Conservation (phyloP, 2,329 filamentous ascomycete species). For the Fusarium praegraminearum region DNA sequence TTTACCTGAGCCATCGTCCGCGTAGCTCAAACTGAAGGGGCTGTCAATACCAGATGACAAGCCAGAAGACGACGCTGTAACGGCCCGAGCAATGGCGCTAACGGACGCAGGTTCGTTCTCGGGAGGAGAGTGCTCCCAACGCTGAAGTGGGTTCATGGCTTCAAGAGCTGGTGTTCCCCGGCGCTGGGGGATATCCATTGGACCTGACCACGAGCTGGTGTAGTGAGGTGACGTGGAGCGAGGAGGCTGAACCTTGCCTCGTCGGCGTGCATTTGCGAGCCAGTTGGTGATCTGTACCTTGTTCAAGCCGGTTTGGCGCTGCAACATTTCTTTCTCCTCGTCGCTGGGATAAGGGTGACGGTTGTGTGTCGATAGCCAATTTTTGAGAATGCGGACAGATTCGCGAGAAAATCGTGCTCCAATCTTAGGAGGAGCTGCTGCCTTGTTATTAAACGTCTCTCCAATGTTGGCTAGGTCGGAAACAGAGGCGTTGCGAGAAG, state of each 20-base stretch:
- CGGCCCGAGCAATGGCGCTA: slow-evolving; percentile 68
- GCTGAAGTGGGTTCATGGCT: slow-evolving; percentile 67
- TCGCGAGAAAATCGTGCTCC: slow-evolving; percentile 83
- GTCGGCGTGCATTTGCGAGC: slow-evolving; percentile 88
- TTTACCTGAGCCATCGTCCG: slow-evolving; percentile 70
- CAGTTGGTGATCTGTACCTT: slow-evolving; percentile 90
- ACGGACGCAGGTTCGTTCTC: slow-evolving; percentile 71
- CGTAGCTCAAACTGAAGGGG: slow-evolving; percentile 67
- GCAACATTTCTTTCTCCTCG: slow-evolving; percentile 84
- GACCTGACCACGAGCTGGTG: slow-evolving; percentile 67
- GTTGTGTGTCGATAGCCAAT: slow-evolving; percentile 84
- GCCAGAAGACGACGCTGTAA: slow-evolving; percentile 65
- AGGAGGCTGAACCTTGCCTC: slow-evolving; percentile 79
- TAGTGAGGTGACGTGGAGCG: slow-evolving; percentile 77
- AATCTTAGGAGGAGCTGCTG: slow-evolving; percentile 66
- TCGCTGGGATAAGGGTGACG: slow-evolving; percentile 90
- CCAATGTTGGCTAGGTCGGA: slow-evolving; percentile 48
- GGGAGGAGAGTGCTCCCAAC: slow-evolving; percentile 70
- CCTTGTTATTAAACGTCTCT: slow-evolving; percentile 47
- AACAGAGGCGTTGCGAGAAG: slow-evolving; percentile 46
- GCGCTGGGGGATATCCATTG: slow-evolving; percentile 79
- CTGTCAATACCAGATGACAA: slow-evolving; percentile 68
- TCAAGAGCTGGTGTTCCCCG: slow-evolving; percentile 66
- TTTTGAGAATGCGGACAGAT: slow-evolving; percentile 82
- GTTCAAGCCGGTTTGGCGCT: slow-evolving; percentile 82